phyloP scores from a whole-genome alignment of 2,329 filamentous ascomycete species.

The Fusarium sp. region DNA sequence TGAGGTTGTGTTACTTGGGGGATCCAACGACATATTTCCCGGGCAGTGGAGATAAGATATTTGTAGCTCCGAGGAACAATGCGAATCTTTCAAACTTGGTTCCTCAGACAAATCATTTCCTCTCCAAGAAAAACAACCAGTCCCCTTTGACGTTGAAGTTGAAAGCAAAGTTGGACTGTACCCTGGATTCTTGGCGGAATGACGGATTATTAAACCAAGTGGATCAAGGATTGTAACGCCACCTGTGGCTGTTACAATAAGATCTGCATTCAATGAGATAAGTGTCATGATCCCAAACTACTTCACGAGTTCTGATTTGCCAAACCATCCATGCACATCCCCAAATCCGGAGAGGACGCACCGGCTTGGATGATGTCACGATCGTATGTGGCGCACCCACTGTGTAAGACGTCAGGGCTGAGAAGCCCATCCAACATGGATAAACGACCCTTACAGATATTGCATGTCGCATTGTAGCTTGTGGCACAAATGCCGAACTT shows the following conservation, averaged over 20 bases:
- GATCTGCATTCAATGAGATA: conserved; percentile 16
- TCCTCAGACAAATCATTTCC: background rate
- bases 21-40: background rate
- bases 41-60: background rate
- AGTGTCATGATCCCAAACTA: conserved; percentile 12
- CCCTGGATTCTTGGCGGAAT: background rate
- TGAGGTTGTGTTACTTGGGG: background rate
- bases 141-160: background rate
- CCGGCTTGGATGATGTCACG: conserved; percentile 39
- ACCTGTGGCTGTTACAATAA: conserved; percentile 19
- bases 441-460: background rate
- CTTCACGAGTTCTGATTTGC: conserved; percentile 21
- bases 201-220: background rate
- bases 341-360: conserved; percentile 25
- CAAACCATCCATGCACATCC: background rate
- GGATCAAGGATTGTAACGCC: background rate
- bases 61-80: background rate
- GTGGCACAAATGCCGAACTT: background rate
- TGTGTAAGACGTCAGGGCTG: background rate
- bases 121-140: background rate
- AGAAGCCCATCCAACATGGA: background rate
- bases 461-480: background rate
- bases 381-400: conserved; percentile 29
- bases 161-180: background rate
- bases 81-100: background rate